These are phyloP conservation scores for Globisporangium paroecandrum DNA, from an alignment of 352 stramenopile species.

Conservation along the genomic window DNA sequence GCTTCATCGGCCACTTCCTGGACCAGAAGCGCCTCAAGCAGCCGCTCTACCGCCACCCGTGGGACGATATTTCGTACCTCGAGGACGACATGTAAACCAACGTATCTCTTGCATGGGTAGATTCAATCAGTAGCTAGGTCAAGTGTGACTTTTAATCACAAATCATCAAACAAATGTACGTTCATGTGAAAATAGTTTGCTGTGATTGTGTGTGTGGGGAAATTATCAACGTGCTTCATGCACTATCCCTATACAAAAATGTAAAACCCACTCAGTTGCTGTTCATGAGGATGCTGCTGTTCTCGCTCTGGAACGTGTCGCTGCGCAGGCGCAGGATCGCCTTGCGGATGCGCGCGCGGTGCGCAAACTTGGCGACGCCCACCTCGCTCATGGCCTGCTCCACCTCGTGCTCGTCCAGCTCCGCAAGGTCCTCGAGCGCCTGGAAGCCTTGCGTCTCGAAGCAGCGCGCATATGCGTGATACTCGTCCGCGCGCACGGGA, in stretches of 20 bases:
- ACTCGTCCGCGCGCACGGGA: constrained; percentile 39
- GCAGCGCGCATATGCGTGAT: constrained; percentile 48
- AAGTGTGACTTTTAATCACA: not conserved
- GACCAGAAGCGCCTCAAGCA: constrained; percentile 98
- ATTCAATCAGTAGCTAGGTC: not conserved
- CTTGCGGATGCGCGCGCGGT: constrained; percentile 66
- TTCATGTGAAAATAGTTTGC: not conserved
- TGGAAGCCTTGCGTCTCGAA: constrained; percentile 69
- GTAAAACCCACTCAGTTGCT: not conserved
- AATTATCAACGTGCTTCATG: not conserved
- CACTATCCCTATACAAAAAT: not conserved
- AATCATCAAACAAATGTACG: not conserved
- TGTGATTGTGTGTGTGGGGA: too few relatives aligned
- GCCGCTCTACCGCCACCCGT: constrained; percentile 95
- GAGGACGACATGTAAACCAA: constrained; percentile 68
- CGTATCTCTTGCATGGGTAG: not conserved
- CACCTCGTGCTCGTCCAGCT: constrained; percentile 65
- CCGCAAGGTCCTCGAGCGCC: constrained; percentile 47
- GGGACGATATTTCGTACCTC: constrained; percentile 97
- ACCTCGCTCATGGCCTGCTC: constrained; percentile 75
- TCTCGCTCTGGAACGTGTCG: constrained; percentile 19
- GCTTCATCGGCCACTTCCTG: constrained; percentile 94
- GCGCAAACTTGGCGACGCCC: constrained; percentile 72
- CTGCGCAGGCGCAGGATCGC: constrained; percentile 49
- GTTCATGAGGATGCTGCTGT: constrained; percentile 31